Conservation (phyloP, 768 basidiomycete genomes). For the Lactifluus hygrophoroides region DNA sequence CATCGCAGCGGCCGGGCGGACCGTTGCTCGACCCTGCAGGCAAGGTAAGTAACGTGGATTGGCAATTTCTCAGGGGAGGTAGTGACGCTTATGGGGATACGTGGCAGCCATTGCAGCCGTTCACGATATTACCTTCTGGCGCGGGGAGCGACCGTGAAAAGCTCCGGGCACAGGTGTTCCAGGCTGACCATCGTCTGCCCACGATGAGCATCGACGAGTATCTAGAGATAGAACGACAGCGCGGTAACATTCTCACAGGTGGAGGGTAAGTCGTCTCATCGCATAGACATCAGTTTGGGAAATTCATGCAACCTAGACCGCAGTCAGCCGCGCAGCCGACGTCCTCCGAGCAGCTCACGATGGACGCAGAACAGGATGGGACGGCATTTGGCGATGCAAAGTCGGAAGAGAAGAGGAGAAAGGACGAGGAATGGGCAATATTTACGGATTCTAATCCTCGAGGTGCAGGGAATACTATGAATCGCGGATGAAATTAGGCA, state of each 20-base stretch:
- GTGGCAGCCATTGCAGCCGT: conserved; percentile 74
- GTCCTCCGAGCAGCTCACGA: conserved; percentile 63
- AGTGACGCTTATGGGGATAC: background rate
- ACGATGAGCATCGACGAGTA: conserved; percentile 97
- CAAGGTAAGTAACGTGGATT: conserved; percentile 42
- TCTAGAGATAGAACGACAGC: conserved; percentile 70
- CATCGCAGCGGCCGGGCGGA: conserved; percentile 30
- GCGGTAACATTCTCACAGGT: conserved; percentile 81
- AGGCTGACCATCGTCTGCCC: conserved; percentile 73
- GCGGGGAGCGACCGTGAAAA: conserved; percentile 57
- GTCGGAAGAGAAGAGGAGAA: conserved; percentile 65
- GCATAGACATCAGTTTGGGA: background rate
- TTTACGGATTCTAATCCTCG: conserved; percentile 80
- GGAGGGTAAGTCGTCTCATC: conserved; percentile 57
- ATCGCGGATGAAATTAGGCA: conserved; percentile 55
- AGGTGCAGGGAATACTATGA: conserved; percentile 97
- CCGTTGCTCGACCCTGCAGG: conserved; percentile 68
- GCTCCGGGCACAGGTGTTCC: conserved; percentile 75
- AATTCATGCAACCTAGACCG: conserved; percentile 3
- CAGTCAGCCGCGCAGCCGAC: conserved; percentile 46
- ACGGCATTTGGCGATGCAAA: conserved; percentile 57
- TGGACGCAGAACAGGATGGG: conserved; percentile 83
- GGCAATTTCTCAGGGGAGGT: conserved; percentile 8
- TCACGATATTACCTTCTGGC: conserved; percentile 76
- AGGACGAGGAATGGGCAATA: conserved; percentile 87